phyloP scores from a whole-genome alignment of 352 stramenopile genomes.

The Pythium monospermum region DNA sequence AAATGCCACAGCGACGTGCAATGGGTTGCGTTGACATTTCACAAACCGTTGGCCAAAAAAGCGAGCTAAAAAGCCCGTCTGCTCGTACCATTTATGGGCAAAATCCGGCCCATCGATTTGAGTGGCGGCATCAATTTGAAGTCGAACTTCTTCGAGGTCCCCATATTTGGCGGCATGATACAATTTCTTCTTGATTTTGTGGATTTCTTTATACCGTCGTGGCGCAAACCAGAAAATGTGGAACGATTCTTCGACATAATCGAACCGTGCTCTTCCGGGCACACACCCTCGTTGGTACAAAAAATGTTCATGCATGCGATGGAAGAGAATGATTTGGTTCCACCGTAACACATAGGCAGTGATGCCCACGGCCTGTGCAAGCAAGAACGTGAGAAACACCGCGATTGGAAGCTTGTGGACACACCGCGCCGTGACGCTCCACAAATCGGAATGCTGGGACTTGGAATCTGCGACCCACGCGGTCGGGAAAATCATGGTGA shows the following conservation, averaged over 20 bases:
- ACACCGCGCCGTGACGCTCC: constrained; percentile 31
- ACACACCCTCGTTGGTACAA: constrained; percentile 64
- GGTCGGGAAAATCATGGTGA: constrained; percentile 35
- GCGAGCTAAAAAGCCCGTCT: constrained; percentile 17
- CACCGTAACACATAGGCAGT: constrained; percentile 59
- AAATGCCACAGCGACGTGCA: constrained; percentile 73
- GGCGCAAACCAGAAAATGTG: constrained; percentile 38
- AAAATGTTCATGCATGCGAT: constrained; percentile 73
- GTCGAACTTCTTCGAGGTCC: constrained; percentile 45
- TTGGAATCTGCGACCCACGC: constrained; percentile 6
- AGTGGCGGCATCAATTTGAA: constrained; percentile 41
- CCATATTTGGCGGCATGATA: constrained; percentile 66
- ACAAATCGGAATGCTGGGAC: constrained; percentile 26
- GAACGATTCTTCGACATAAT: constrained; percentile 59
- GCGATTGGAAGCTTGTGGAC: constrained; percentile 20
- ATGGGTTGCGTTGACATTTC: constrained; percentile 55
- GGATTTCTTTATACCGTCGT: constrained; percentile 28
- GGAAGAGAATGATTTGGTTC: constrained; percentile 78
- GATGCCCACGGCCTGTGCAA: constrained; percentile 47
- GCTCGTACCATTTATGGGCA: constrained; percentile 56
- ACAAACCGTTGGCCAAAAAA: constrained; percentile 25
- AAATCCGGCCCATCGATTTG: constrained; percentile 58
- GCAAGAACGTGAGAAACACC: constrained; percentile 35
- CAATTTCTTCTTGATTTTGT: constrained; percentile 44
- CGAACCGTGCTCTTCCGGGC: constrained; percentile 52